Base-by-base conservation (phyloP, 2,329 filamentous ascomycete species). In the Dothiorella sarmentorum region DNA sequence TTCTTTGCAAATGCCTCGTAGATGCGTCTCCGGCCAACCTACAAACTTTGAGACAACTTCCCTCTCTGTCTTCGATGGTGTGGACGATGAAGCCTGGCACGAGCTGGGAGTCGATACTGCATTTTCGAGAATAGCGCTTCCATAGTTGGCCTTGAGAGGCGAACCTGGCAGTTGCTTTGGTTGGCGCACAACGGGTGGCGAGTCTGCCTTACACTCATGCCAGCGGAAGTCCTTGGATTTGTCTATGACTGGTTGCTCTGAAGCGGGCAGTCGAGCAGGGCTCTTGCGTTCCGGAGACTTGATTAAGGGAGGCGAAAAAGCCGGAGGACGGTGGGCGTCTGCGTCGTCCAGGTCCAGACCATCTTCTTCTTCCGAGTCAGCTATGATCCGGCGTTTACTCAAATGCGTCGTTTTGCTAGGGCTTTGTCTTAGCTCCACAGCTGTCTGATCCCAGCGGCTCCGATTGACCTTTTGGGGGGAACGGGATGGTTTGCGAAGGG, bases 321-420 rank as follows among this genome's bases (percentile, higher is more conserved):
- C 33, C n/a, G 11, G 22, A 13, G 5, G 10, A 22, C 15, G 7
- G 29, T 20, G 24, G 20, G 26, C 31, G 1, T 35, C 15, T 11
- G 9, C 18, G 31, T 35, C 58, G 22, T 35, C 51, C 17, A 51
- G 11, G 5, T 43, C 58, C n/a, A 40, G 24, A 7, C 18, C 58
- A n/a, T 56, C 51, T 7, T 60, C 58, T 9, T 56, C 51, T 29
- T 60, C 51, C 7, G 52, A 60, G 18, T 60, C 52, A 10, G 51
- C 51, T 33, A 59, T 31, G 15, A 60, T 33, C n/a, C 49, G 51
- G 17, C 27, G 35, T 17, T 60, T 60, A 7, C 5, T 56, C n/a
- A 33, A 27, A 20, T 40, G 35, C 2, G 40, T 26, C 20, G n/a
- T 7, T n/a, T 59, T 59, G 13, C 18, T 17, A 17, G 57, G 49